Conservation (phyloP, 2,329 filamentous ascomycete species). For the Purpureocillium takamizusanense region DNA sequence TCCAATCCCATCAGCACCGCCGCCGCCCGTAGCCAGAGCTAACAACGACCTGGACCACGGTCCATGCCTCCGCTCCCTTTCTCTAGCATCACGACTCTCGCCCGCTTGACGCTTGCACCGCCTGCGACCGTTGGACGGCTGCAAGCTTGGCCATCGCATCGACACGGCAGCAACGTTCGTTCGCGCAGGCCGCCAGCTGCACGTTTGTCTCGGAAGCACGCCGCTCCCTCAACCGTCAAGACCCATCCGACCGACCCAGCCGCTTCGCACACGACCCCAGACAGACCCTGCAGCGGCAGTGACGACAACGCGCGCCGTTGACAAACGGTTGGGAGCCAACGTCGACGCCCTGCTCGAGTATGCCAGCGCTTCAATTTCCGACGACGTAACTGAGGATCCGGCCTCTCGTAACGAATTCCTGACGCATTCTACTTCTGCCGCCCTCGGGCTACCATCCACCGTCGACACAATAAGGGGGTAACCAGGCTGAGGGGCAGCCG, state of each 20-base stretch:
- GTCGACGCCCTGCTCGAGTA: slow-evolving; percentile 17
- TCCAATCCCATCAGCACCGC: too few relatives aligned
- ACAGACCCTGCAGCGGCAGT: neutral
- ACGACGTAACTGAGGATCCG: too few relatives aligned
- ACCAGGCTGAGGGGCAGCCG: slow-evolving; percentile 6
- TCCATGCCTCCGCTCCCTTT: too few relatives aligned
- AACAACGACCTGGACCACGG: too few relatives aligned
- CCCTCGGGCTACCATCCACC: too few relatives aligned
- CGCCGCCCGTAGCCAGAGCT: too few relatives aligned
- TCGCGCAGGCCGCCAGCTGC: neutral
- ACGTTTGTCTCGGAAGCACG: neutral
- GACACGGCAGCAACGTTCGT: too few relatives aligned
- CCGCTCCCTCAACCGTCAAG: neutral
- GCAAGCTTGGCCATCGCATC: slow-evolving; percentile 5
- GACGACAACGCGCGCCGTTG: slow-evolving; percentile 5
- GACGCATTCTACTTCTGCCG: too few relatives aligned
- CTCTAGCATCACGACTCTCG: neutral
- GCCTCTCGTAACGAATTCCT: too few relatives aligned
- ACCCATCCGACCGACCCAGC: neutral
- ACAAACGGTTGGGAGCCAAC: slow-evolving; percentile 17
- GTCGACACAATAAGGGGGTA: neutral
- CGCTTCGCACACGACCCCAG: neutral
- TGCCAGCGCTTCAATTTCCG: slow-evolving; percentile 13
- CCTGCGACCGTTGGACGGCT: neutral
- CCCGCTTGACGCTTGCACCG: neutral